Base-by-base conservation (phyloP, 192 early-diverging fungal genomes). In the Backusella sp. region DNA sequence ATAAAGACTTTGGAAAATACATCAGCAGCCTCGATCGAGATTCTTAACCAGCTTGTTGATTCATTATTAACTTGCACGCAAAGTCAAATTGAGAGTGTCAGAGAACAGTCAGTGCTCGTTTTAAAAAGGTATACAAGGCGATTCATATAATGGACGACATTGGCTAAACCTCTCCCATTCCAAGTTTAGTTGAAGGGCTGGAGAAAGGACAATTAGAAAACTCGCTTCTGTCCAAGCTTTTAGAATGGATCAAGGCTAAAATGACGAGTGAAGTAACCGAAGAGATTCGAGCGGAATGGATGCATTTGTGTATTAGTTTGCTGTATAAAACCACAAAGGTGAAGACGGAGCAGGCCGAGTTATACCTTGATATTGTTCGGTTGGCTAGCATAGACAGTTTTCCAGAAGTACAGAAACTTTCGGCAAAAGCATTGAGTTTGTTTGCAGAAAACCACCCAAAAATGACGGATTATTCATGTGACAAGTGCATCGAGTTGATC, bases 281-380 rank as follows among this genome's bases (percentile, higher is more conserved):
- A 32, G 76, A 77, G 35, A 69, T 77, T 28, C 37, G 76, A 30
- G 34, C 46, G 0, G 34, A 39, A 6, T 77, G 73, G 73, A 74
- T 74, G 37, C 14, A 66, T n/a, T 17, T 74, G 17, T 66, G 59
- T 17, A 23, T n/a, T 32, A 46, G 23, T 44, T 46, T 56, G 14
- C 14, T 44, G 14, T 11, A 65, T 52, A 59, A 34, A 53, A 69
- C 23, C 11, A 2, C 23, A 44, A 44, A 49, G 6, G 62, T 59
- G 3, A 15, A 6, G 46, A 30, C 28, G 6, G 30, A 52, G 6
- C 36, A 62, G 6, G 34, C 26, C 7, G 37, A 71, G 21, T 12
- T 30, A 6, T 32, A 28, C 3, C 9, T 72, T 44, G n/a, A 70
- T 17, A 28, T 77, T 17, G 3, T 72, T 4, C 23, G 32, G 4